phyloP scores from a whole-genome alignment of 1,139 yeast species.

The Geotrichum candidum region DNA sequence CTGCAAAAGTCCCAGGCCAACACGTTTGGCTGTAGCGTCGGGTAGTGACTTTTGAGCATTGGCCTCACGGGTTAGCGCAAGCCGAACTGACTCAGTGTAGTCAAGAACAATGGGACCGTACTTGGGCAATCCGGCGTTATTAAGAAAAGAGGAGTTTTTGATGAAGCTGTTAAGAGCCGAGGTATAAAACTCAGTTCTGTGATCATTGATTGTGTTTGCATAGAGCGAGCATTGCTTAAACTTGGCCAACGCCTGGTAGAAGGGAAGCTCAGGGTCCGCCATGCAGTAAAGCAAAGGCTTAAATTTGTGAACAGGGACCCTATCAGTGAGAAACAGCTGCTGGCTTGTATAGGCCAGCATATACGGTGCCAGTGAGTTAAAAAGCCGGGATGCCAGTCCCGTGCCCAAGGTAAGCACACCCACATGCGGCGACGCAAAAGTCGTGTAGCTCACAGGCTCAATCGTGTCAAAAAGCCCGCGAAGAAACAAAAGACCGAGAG shows the following conservation, averaged over 20 bases:
- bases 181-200: slow-evolving; percentile 77
- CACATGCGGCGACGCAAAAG: slow-evolving; percentile 79
- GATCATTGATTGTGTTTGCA: slow-evolving; percentile 72
- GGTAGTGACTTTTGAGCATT: neutral
- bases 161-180: slow-evolving; percentile 73
- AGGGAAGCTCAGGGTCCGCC: slow-evolving; percentile 58
- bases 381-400: slow-evolving; percentile 42
- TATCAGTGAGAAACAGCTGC: slow-evolving; percentile 64
- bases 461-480: slow-evolving; percentile 47
- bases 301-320: slow-evolving; percentile 22
- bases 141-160: slow-evolving; percentile 29
- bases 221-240: slow-evolving; percentile 55
- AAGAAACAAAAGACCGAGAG: slow-evolving; percentile 60
- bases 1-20: slow-evolving; percentile 12
- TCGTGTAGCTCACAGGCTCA: slow-evolving; percentile 44
- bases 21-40: neutral
- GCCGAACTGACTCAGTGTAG: slow-evolving; percentile 1
- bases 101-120: slow-evolving; percentile 46
- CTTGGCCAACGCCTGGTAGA: slow-evolving; percentile 47
- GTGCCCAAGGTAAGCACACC: slow-evolving; percentile 65
- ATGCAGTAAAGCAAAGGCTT: slow-evolving; percentile 56
- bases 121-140: slow-evolving; percentile 44
- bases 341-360: slow-evolving; percentile 64
- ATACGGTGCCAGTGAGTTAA: slow-evolving; percentile 56
- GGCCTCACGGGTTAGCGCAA: slow-evolving; percentile 4